Evolutionary conservation across 768 basidiomycete genomes (phyloP).

Genomic region (Lactarius psammicola): DNA sequence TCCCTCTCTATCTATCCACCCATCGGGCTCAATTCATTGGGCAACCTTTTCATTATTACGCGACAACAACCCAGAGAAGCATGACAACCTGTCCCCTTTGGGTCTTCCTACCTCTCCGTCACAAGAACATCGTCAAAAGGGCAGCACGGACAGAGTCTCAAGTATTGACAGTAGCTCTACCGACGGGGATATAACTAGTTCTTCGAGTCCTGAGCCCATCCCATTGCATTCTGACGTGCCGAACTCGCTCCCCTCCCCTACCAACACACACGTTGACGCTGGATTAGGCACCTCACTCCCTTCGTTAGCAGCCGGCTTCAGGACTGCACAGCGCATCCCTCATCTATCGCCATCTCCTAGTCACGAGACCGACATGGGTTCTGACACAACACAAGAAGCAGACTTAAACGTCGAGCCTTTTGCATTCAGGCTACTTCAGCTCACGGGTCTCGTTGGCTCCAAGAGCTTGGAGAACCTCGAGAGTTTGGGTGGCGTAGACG

Average conservation of each 20-base stretch:
- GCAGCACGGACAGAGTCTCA: constrained; percentile 54
- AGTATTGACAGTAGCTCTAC: constrained; percentile 50
- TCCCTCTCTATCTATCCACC: constrained; percentile 61
- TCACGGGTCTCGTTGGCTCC: constrained; percentile 83
- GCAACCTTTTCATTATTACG: constrained; percentile 55
- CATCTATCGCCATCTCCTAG: constrained; percentile 29
- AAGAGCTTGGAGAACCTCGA: constrained; percentile 70
- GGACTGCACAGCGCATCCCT: constrained; percentile 5
- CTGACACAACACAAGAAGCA: no score
- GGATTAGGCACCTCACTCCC: constrained; percentile 33
- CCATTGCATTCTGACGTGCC: constrained; percentile 38
- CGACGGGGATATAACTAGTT: constrained; percentile 32
- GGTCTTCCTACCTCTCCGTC: constrained; percentile 45
- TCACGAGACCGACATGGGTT: not conserved
- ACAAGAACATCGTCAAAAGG: constrained; percentile 49
- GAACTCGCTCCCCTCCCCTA: constrained; percentile 38
- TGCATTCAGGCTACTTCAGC: constrained; percentile 62
- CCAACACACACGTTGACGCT: constrained; percentile 42
- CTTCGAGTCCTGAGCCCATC: constrained; percentile 26
- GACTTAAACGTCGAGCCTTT: constrained; percentile 66
- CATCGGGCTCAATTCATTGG: constrained; percentile 58
- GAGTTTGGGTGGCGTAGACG: constrained; percentile 70
- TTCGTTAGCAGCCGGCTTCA: constrained; percentile 31
- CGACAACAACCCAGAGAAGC: constrained; percentile 63
- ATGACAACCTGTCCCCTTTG: constrained; percentile 49